These are phyloP conservation scores for Cryptococcus neoformans DNA, from an alignment of 1,284 basidiomycete genomes.

Conservation along the genomic window DNA sequence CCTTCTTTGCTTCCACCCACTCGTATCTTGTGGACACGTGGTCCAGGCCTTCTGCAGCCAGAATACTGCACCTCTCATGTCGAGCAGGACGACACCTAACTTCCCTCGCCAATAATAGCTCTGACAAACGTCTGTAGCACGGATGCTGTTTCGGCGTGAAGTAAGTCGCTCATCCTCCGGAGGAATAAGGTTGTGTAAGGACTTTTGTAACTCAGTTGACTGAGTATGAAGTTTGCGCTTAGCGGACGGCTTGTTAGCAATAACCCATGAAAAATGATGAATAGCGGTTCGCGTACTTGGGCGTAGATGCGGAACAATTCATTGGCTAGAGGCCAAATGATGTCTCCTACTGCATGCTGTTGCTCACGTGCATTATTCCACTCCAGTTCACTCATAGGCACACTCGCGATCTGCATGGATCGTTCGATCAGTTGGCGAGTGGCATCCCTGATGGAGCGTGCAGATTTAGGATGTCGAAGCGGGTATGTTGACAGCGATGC, in stretches of 20 bases:
- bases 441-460: slow-evolving; percentile 35
- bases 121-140: slow-evolving; percentile 30
- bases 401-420: slow-evolving; percentile 28
- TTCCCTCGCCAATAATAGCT: slow-evolving; percentile 45
- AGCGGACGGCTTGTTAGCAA: background rate
- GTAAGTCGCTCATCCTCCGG: slow-evolving; percentile 30
- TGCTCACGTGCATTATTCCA: slow-evolving; percentile 11
- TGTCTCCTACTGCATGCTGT: slow-evolving; percentile 27
- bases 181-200: slow-evolving; percentile 27
- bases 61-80: slow-evolving; percentile 28
- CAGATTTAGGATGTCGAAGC: slow-evolving; percentile 23
- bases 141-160: slow-evolving; percentile 17
- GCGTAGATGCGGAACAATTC: slow-evolving; percentile 41
- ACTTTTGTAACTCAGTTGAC: slow-evolving; percentile 30
- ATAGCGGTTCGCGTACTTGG: too few species aligned
- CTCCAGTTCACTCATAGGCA: slow-evolving; percentile 18
- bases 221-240: slow-evolving; percentile 42
- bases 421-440: slow-evolving; percentile 41
- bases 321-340: slow-evolving; percentile 36
- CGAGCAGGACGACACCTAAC: slow-evolving; percentile 35
- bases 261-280: background rate
- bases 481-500: slow-evolving; percentile 27
- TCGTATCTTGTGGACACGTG: slow-evolving; percentile 21
- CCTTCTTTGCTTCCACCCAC: slow-evolving; percentile 33
- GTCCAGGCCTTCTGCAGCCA: slow-evolving; percentile 41